Percentiles rank a stretch among this genome's conserved stretches.
phyloP scores from a whole-genome alignment of 495 filamentous ascomycete genomes.

The Penicillium riverlandense region DNA sequence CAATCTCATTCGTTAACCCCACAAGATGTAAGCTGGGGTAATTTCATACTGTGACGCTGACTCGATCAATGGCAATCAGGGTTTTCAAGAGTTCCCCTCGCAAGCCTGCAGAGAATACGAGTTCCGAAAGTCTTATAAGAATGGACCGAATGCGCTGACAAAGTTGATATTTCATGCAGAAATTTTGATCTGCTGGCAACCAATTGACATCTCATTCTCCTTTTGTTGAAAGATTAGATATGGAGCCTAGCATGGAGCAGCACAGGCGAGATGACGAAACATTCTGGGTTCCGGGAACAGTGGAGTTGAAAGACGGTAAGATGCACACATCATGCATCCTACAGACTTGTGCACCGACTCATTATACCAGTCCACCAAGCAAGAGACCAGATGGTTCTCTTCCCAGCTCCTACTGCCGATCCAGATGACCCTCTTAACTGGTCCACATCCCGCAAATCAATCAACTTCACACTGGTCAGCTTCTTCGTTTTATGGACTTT shows the following conservation, averaged over 20 bases:
- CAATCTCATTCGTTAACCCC: too few relatives aligned
- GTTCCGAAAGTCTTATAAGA: too few relatives aligned
- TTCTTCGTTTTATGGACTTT: conserved; percentile 35
- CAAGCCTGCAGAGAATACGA: too few relatives aligned
- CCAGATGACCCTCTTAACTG: conserved; percentile 28
- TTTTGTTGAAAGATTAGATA: too few relatives aligned
- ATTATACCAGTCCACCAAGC: conserved; percentile 10
- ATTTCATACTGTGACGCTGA: too few relatives aligned
- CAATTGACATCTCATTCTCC: too few relatives aligned
- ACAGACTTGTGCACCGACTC: neutral
- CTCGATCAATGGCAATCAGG: too few relatives aligned
- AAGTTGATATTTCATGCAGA: too few relatives aligned
- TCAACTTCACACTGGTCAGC: conserved; percentile 31
- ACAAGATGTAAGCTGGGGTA: too few relatives aligned
- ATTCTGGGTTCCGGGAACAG: conserved; percentile 20
- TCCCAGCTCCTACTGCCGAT: conserved; percentile 17
- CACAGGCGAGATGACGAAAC: conserved; percentile 8
- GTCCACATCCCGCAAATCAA: conserved; percentile 21
- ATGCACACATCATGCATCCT: neutral
- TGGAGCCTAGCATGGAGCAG: neutral
- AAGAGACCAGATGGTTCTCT: conserved; percentile 12
- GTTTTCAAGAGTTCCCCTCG: too few relatives aligned
- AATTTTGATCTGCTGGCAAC: too few relatives aligned
- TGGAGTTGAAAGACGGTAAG: conserved; percentile 16
- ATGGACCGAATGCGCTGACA: too few relatives aligned